Base-by-base conservation (phyloP, 177 flowering plant genomes). In the Vitis hybrid region DNA sequence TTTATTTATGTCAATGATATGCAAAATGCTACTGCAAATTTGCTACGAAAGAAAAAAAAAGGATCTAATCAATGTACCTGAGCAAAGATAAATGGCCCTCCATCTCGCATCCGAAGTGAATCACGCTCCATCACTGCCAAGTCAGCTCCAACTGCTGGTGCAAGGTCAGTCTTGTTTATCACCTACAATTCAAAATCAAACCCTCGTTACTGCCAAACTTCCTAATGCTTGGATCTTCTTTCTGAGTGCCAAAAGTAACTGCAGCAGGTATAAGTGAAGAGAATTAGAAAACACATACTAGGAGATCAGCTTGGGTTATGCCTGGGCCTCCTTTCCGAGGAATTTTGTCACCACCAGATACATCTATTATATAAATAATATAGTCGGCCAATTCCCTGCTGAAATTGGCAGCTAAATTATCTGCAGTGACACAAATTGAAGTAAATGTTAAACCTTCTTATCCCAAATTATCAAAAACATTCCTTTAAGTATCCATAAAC, bases 321-420 rank as follows among this genome's bases (percentile, higher is more conserved):
- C 99, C 99, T 15, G 99, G 99, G 60, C 99, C 99, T 64, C 99
- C 99, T 80, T 95, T 95, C 46, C 99, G 85, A 60, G 99, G 99
- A 51, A 95, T 95, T 78, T 95, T 95, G 73, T 95, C 99, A 66
- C 99, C 99, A 35, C 72, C 98, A 73, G 99, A 95, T 63, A 95
- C 98, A 69, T 95, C 99, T 50, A 95, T 95, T 66, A 95, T 93
- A 72, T 95, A 95, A 46, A 95, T 95, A 70, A 95, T 93, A 55
- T 88, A 95, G 81, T 95, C 99, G 52, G 99, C 99, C 65, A 95
- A 80, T 76, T 95, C 99, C 68, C 99, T 79, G 81, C 99, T 95
- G 86, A 95, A 95, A 79, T 94, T 94, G 58, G 99, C 99, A 70
- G 97, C 98, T 64, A 92, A 77, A 77, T 92, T 94, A 80, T 92